These are phyloP conservation scores for Epichloe aotearoae DNA, from an alignment of 2,329 filamentous ascomycete species.

Conservation along the genomic window DNA sequence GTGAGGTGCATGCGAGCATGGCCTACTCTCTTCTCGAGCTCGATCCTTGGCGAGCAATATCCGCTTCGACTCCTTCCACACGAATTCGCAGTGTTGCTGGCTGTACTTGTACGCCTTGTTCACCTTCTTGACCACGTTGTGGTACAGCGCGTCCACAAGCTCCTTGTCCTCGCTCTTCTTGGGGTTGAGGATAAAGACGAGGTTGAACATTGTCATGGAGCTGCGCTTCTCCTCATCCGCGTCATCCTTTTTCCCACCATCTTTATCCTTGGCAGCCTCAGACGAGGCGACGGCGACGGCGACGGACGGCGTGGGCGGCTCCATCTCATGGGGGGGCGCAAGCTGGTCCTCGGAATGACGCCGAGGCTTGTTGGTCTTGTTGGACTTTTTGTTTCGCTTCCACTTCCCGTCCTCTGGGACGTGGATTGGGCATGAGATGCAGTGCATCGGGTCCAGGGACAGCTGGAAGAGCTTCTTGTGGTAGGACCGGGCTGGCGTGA, in stretches of 20 bases:
- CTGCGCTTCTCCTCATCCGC: conserved; percentile 48
- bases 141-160: conserved; percentile 65
- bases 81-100: conserved; percentile 78
- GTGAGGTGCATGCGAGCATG: too few relatives aligned
- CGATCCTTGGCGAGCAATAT: conserved; percentile 74
- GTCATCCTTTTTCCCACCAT: conserved; percentile 29
- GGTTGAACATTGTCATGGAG: conserved; percentile 93
- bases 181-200: conserved; percentile 82
- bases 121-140: conserved; percentile 82
- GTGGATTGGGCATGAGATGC: conserved; percentile 73
- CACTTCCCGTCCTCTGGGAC: conserved; percentile 66
- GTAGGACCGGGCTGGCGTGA: conserved; percentile 62
- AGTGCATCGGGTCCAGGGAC: conserved; percentile 65
- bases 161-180: conserved; percentile 63
- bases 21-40: conserved; percentile 53
- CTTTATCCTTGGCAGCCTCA: conserved; percentile 16
- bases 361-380: conserved; percentile 19
- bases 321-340: conserved; percentile 14
- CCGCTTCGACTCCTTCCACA: conserved; percentile 79
- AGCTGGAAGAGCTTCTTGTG: conserved; percentile 77
- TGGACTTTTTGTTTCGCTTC: conserved; percentile 51
- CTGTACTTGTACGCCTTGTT: conserved; percentile 88
- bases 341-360: conserved; percentile 21
- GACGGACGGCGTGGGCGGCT: conserved; percentile 9
- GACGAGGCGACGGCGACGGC: conserved; percentile 14